Evolutionary conservation across 768 basidiomycete genomes (phyloP).

Genomic region (Mycena olivaceomarginata): DNA sequence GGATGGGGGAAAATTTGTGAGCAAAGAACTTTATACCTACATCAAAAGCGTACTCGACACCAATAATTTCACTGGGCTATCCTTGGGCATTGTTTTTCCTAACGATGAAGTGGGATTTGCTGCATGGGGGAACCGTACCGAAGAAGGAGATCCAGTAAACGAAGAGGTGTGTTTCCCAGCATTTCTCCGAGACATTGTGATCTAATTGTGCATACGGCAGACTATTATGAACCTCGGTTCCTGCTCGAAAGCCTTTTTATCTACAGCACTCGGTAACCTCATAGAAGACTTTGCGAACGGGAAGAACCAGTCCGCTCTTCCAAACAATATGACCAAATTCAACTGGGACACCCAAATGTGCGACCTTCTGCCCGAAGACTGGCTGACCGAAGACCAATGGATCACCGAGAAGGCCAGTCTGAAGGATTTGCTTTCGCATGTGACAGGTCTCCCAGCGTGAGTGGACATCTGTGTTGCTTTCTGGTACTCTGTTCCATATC

Average conservation of each 20-base stretch:
- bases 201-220: slow-evolving; percentile 44
- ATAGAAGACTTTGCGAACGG: slow-evolving; percentile 62
- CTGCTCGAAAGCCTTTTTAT: slow-evolving; percentile 64
- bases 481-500: no score
- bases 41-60: no score
- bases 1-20: no score
- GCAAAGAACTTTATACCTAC: no score
- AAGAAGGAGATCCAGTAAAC: slow-evolving; percentile 55
- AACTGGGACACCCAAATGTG: slow-evolving; percentile 60
- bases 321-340: slow-evolving; percentile 51
- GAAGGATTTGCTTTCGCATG: slow-evolving; percentile 59
- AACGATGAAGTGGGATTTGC: slow-evolving; percentile 52
- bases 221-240: slow-evolving; percentile 62
- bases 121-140: slow-evolving; percentile 60
- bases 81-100: slow-evolving; percentile 22
- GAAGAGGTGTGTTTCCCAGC: slow-evolving; percentile 51
- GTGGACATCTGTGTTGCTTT: not conserved
- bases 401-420: slow-evolving; percentile 58
- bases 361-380: slow-evolving; percentile 62
- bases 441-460: slow-evolving; percentile 59
- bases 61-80: no score
- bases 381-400: slow-evolving; percentile 65
- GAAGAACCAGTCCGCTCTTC: slow-evolving; percentile 58
- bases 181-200: not conserved
- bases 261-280: slow-evolving; percentile 61